Percentiles rank a stretch among this genome's conserved stretches.
phyloP scores from a whole-genome alignment of 2,329 filamentous ascomycete genomes.

The Podosphaera fusca region DNA sequence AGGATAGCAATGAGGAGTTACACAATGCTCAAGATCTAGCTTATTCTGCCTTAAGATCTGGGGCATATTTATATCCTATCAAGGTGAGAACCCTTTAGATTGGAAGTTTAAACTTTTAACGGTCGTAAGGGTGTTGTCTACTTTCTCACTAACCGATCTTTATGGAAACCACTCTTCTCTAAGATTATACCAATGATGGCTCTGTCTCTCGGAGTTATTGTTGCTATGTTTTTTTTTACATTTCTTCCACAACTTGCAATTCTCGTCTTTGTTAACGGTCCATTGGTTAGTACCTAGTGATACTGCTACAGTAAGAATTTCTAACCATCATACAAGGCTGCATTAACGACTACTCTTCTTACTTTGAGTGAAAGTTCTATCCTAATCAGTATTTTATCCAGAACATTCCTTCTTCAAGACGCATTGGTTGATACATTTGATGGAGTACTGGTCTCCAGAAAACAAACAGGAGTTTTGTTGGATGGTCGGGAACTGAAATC shows the following conservation, averaged over 20 bases:
- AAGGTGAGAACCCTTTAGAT: conserved; percentile 23
- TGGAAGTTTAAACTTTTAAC: neutral
- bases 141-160: conserved; percentile 28
- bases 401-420: conserved; percentile 57
- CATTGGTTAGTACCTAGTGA: conserved; percentile 20
- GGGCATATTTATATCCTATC: conserved; percentile 69
- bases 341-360: conserved; percentile 47
- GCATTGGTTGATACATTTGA: conserved; percentile 79
- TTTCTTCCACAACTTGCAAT: conserved; percentile 70
- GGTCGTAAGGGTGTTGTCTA: conserved; percentile 30
- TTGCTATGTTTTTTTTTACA: conserved; percentile 67
- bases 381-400: conserved; percentile 32
- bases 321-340: conserved; percentile 21
- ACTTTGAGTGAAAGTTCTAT: conserved; percentile 39
- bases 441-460: conserved; percentile 33
- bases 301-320: neutral
- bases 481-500: conserved; percentile 51
- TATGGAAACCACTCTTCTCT: conserved; percentile 36
- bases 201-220: conserved; percentile 49
- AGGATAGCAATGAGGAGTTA: conserved; percentile 41
- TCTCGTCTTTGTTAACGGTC: conserved; percentile 66
- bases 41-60: conserved; percentile 47
- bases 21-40: conserved; percentile 39
- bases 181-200: conserved; percentile 37
- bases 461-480: conserved; percentile 37